Evolutionary conservation across 192 early-diverging fungal species (phyloP).

Genomic region (Geranomyces michiganensis): DNA sequence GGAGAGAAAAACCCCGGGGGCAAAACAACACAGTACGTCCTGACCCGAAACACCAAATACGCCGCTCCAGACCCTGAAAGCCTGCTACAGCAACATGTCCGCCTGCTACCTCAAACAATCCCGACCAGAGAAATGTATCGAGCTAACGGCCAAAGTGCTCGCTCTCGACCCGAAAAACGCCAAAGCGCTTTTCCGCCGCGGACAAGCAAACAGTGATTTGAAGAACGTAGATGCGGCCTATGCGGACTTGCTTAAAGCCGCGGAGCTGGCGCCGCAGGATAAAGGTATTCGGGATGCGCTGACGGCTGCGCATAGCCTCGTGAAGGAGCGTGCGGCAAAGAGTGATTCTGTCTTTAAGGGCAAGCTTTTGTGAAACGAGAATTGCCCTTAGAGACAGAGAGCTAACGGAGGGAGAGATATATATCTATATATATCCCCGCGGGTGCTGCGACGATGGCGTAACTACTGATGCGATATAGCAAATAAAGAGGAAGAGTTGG

Average conservation of each 20-base stretch:
- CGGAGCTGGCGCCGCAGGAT: conserved; percentile 46
- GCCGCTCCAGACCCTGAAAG: conserved; percentile 36
- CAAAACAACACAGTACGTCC: neutral
- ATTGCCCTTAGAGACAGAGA: too few species aligned
- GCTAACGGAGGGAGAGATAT: neutral
- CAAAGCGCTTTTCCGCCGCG: conserved; percentile 54
- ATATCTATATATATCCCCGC: neutral
- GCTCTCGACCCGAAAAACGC: conserved; percentile 38
- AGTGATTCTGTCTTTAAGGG: conserved; percentile 44
- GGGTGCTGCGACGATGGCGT: neutral
- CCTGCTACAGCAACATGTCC: conserved; percentile 52
- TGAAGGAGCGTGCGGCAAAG: conserved; percentile 45
- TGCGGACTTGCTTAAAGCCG: conserved; percentile 43
- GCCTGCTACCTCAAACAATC: conserved; percentile 45
- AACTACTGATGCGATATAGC: neutral
- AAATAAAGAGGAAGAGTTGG: too few species aligned
- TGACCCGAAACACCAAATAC: neutral
- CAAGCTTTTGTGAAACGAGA: neutral
- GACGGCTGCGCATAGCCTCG: conserved; percentile 13
- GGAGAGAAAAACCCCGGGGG: neutral
- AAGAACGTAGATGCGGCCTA: conserved; percentile 42
- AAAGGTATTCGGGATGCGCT: conserved; percentile 40
- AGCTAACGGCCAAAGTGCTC: conserved; percentile 41
- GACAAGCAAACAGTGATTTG: conserved; percentile 33
- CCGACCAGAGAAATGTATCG: conserved; percentile 38